These are phyloP conservation scores for Mikania micrantha DNA, from an alignment of 129 eudicot genomes.

Conservation along the genomic window DNA sequence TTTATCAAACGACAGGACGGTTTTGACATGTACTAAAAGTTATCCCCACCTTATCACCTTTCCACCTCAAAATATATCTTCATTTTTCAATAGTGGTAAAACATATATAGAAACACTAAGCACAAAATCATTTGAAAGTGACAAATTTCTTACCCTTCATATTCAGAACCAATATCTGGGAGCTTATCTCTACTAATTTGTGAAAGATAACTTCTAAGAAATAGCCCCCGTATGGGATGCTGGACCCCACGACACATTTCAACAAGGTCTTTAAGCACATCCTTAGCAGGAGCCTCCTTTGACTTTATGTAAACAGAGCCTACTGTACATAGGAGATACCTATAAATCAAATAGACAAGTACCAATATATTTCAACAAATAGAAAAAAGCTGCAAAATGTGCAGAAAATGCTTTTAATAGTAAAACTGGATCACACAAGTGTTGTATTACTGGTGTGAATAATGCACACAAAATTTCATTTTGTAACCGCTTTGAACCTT, in stretches of 20 bases:
- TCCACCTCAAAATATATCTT: neutral
- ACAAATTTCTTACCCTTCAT: slow-evolving; percentile 70
- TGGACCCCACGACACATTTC: slow-evolving; percentile 96
- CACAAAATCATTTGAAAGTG: neutral
- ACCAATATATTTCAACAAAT: neutral
- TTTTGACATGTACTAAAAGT: neutral
- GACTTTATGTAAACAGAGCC: slow-evolving; percentile 85
- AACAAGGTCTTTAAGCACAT: slow-evolving; percentile 87
- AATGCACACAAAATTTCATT: neutral
- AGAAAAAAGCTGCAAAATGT: slow-evolving; percentile 15
- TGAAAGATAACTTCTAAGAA: slow-evolving; percentile 87
- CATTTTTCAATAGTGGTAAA: neutral
- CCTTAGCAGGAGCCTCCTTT: slow-evolving; percentile 82
- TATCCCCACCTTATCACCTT: neutral
- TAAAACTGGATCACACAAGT: slow-evolving; percentile 9
- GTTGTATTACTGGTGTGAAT: neutral
- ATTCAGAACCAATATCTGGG: slow-evolving; percentile 91
- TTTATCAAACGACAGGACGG: neutral
- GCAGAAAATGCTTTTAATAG: neutral
- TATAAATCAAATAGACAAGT: slow-evolving; percentile 16
- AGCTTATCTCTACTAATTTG: slow-evolving; percentile 93
- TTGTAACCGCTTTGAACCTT: neutral
- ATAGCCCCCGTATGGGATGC: slow-evolving; percentile 95
- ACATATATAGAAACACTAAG: neutral
- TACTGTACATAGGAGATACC: slow-evolving; percentile 85